phyloP scores from a whole-genome alignment of 2,329 filamentous ascomycete species.

The Stemphylium beticola region DNA sequence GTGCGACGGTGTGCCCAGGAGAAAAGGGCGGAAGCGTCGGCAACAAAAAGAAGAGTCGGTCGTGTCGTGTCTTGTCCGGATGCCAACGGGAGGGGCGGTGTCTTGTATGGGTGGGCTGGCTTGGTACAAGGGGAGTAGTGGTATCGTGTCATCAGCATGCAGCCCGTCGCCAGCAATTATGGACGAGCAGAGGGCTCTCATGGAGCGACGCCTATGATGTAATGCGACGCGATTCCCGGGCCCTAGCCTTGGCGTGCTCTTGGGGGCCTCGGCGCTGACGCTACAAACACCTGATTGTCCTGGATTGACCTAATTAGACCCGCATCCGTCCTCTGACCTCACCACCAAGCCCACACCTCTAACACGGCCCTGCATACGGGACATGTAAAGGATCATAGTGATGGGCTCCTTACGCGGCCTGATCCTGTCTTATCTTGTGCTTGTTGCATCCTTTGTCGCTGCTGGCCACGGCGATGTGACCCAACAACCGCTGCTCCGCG shows the following conservation, averaged over 20 bases:
- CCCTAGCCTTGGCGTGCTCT: conserved; percentile 8
- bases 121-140: conserved; percentile 4
- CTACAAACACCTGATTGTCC: conserved; percentile 3
- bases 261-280: conserved; percentile 13
- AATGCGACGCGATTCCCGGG: neutral
- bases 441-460: conserved; percentile 18
- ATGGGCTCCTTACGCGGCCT: conserved; percentile 34
- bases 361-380: conserved; percentile 15
- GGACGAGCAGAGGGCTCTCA: conserved; percentile 2
- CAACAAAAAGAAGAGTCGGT: conserved; percentile 16
- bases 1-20: neutral
- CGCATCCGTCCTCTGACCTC: conserved; percentile 28
- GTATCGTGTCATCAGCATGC: conserved; percentile 19
- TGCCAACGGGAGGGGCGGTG: conserved; percentile 27
- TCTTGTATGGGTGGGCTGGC: conserved; percentile 20
- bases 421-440: conserved; percentile 26
- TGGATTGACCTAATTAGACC: neutral
- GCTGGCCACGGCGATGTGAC: conserved; percentile 14
- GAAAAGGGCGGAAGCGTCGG: conserved; percentile 14
- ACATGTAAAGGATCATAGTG: conserved; percentile 36
- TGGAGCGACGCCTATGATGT: conserved; percentile 12
- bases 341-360: conserved; percentile 9
- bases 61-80: conserved; percentile 31
- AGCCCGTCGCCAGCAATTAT: conserved; percentile 7
- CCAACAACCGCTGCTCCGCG: conserved; percentile 40